Conservation (phyloP, 495 filamentous ascomycete species). For the Lentithecium fluviatile region DNA sequence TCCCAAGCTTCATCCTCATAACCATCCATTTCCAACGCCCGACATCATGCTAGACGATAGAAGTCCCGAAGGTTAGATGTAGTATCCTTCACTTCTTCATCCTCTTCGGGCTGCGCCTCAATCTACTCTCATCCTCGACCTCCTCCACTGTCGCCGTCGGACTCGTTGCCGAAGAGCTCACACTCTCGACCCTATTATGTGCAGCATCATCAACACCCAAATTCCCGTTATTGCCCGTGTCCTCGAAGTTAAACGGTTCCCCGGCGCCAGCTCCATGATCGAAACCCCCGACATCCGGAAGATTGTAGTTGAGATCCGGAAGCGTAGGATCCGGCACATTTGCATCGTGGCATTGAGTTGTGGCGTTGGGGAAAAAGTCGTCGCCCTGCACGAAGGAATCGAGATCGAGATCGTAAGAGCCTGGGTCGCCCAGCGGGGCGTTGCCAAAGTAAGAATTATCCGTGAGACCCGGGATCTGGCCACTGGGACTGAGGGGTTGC, state of each 20-base stretch:
- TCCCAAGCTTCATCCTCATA: too few relatives aligned
- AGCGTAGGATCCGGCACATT: neutral
- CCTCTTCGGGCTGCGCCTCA: conserved; percentile 20
- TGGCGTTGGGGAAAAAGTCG: conserved; percentile 23
- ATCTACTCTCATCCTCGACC: conserved; percentile 30
- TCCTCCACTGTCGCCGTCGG: conserved; percentile 35
- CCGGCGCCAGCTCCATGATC: conserved; percentile 15
- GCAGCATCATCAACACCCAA: neutral
- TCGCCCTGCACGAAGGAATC: conserved; percentile 40
- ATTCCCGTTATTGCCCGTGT: neutral
- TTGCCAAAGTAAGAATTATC: conserved; percentile 36
- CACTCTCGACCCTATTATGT: conserved; percentile 37
- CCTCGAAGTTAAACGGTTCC: neutral
- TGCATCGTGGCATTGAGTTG: neutral
- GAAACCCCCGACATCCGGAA: neutral
- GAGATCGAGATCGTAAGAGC: conserved; percentile 39
- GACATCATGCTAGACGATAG: too few relatives aligned
- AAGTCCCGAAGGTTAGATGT: too few relatives aligned
- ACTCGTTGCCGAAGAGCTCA: conserved; percentile 37
- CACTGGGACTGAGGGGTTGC: conserved; percentile 74
- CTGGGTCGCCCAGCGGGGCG: conserved; percentile 39
- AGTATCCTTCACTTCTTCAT: conserved; percentile 6
- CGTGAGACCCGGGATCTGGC: conserved; percentile 72
- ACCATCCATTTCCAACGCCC: too few relatives aligned
- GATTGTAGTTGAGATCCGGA: conserved; percentile 3